These are phyloP conservation scores for Balamuthia mandrillaris DNA, from an alignment of 208 protist genomes.

Conservation along the genomic window DNA sequence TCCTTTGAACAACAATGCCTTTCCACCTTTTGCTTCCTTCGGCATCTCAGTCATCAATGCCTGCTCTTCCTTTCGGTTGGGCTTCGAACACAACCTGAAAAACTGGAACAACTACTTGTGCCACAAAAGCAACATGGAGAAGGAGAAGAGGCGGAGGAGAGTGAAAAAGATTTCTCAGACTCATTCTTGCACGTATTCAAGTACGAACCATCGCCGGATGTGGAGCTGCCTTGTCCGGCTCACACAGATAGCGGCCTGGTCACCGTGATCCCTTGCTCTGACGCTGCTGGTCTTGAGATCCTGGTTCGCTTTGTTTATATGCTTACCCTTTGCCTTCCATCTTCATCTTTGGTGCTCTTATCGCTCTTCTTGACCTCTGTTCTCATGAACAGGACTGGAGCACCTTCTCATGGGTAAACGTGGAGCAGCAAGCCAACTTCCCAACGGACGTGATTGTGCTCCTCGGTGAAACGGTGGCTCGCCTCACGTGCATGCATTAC, in stretches of 20 bases:
- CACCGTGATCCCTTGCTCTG: neutral
- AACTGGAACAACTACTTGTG: neutral
- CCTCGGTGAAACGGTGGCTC: neutral
- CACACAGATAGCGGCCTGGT: conserved; percentile 13
- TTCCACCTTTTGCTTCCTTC: neutral
- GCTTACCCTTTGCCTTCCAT: neutral
- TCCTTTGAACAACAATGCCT: neutral
- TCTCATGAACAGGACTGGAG: neutral
- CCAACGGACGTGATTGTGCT: neutral
- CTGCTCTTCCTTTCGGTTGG: neutral
- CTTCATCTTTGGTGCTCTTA: neutral
- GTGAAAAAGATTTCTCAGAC: neutral
- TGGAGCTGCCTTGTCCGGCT: neutral
- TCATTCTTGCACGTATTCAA: neutral
- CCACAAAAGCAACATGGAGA: too few relatives aligned
- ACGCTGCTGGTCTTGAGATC: neutral
- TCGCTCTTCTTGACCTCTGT: neutral
- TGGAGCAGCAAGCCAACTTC: neutral
- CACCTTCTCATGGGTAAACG: neutral
- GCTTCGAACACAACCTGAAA: neutral
- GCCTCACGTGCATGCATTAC: neutral
- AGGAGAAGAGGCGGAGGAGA: neutral
- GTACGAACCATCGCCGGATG: neutral
- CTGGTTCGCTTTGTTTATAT: neutral
- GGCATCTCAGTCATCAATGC: neutral